Percentiles rank a stretch among this genome's conserved stretches.
Conservation (phyloP, 2,329 filamentous ascomycete genomes). For the Phoma herbarum region DNA sequence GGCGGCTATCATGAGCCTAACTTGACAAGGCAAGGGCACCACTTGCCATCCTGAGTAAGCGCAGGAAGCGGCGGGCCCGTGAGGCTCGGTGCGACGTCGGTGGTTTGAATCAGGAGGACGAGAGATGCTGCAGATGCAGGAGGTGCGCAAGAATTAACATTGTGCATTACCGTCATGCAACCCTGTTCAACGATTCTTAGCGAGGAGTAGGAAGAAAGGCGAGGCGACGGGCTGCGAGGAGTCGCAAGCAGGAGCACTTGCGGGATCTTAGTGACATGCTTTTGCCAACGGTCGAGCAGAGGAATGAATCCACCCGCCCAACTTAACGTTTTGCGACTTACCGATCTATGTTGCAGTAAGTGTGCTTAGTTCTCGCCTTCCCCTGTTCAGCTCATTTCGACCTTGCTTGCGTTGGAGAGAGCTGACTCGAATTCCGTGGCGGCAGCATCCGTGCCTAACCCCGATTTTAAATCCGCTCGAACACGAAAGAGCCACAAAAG, state of each 20-base stretch:
- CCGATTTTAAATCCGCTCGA: neutral
- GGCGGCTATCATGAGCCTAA: conserved; percentile 9
- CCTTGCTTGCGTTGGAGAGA: neutral
- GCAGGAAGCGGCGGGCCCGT: neutral
- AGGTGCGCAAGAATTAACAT: conserved; percentile 5
- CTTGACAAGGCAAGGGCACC: conserved; percentile 15
- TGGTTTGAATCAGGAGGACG: conserved; percentile 9
- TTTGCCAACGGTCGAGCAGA: neutral
- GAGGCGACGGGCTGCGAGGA: conserved; percentile 13
- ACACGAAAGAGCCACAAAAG: neutral
- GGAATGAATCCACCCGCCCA: neutral
- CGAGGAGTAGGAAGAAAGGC: conserved; percentile 6
- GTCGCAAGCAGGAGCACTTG: conserved; percentile 1
- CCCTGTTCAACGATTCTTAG: conserved; percentile 14
- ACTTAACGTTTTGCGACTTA: conserved; percentile 1
- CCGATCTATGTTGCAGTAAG: conserved; percentile 3
- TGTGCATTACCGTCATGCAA: neutral
- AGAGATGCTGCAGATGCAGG: neutral
- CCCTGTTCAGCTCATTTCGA: conserved; percentile 6
- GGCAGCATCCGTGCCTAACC: conserved; percentile 10
- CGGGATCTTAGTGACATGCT: conserved; percentile 4
- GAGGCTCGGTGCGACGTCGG: conserved; percentile 16
- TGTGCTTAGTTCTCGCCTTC: conserved; percentile 10
- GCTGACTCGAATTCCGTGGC: conserved; percentile 12
- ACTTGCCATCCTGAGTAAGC: conserved; percentile 16